A percentile compares a stretch with the other conserved stretches of the same genome.
phyloP scores from a whole-genome alignment of 306 rosid species.

The Malus sieversii region DNA sequence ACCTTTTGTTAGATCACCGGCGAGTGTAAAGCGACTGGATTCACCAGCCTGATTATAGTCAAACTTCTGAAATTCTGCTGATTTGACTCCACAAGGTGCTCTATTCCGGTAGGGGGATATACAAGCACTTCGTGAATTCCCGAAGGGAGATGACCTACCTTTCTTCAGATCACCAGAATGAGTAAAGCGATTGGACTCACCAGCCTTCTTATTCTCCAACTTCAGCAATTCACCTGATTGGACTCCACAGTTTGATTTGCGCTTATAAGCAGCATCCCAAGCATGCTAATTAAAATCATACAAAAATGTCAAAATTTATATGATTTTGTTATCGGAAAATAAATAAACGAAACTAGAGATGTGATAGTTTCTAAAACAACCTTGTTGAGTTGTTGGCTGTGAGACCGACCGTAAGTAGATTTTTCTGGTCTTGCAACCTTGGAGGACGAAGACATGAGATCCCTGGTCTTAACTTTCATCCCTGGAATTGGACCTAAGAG shows the following conservation, averaged over 20 bases:
- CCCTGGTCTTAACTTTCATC: conserved; percentile 40
- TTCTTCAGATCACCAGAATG: conserved; percentile 55
- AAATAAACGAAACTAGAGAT: conserved; percentile 2
- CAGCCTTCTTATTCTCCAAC: conserved; percentile 34
- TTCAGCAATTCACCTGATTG: conserved; percentile 38
- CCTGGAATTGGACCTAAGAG: conserved; percentile 54
- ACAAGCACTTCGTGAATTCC: conserved; percentile 55
- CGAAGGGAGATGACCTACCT: conserved; percentile 59
- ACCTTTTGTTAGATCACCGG: conserved; percentile 54
- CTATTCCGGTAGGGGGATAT: conserved; percentile 58
- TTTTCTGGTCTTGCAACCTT: conserved; percentile 37
- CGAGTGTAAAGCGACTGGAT: conserved; percentile 40
- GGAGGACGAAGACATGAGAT: conserved; percentile 21
- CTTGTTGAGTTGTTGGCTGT: conserved; percentile 59
- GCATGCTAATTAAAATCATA: conserved; percentile 33
- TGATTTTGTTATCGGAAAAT: background rate
- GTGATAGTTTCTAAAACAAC: conserved; percentile 12
- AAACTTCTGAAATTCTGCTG: conserved; percentile 37
- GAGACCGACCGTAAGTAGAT: conserved; percentile 37
- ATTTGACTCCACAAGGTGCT: conserved; percentile 19
- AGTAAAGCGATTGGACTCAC: conserved; percentile 45
- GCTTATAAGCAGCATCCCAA: conserved; percentile 46
- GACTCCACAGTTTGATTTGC: conserved; percentile 28
- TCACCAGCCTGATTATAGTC: conserved; percentile 43
- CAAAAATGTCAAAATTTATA: conserved; percentile 1